Base-by-base conservation (phyloP, 1,284 basidiomycete species). In the Trametes versicolor region DNA sequence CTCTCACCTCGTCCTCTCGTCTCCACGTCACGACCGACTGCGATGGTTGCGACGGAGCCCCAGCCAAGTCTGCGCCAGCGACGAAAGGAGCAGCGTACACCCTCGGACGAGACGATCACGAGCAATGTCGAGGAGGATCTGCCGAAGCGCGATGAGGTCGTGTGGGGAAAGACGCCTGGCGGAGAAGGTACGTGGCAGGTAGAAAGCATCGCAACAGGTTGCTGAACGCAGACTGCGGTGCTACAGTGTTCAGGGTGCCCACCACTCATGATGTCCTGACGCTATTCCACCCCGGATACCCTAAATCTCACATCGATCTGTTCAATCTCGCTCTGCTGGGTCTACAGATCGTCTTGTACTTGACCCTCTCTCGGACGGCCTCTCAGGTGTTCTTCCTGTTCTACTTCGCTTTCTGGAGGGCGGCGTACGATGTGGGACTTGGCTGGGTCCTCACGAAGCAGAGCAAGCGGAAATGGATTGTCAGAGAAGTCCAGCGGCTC, bases 201-300 rank as follows among this genome's bases (percentile, higher is more conserved):
- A 59, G 48, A 58, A 12, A 19, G 17, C 19, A 23, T 4, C 23
- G 45, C 10, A 4, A n/a, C 45, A n/a, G 17, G 32, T 25, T 25
- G 27, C n/a, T 36, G 39, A 49, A 27, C 21, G 13, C 21, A 25
- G 12, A n/a, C 15, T 7, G 17, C 53, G 45, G 34, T 37, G 1
- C 6, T 36, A 36, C 75, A 96, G 96, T 98, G 13, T 99, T 99
- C 77, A 87, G 89, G 60, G 96, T 99, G 41, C 97, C 97, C 10
- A 93, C 95, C 48, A 99, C 98, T 0, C 95, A 98, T 76, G 96
- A 98, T 76, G 96, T 99, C 64, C 79, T 99, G 64, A 96, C 96
- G 4, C 85, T 99, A 27, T 94, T 98, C 75, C 88, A 96, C 75
- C 98, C 97, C 2, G 83, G 88, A 5, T 90, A 94, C 72, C 92